These are phyloP conservation scores for Alternaria rosae DNA, from an alignment of 2,329 filamentous ascomycete genomes.

Conservation along the genomic window DNA sequence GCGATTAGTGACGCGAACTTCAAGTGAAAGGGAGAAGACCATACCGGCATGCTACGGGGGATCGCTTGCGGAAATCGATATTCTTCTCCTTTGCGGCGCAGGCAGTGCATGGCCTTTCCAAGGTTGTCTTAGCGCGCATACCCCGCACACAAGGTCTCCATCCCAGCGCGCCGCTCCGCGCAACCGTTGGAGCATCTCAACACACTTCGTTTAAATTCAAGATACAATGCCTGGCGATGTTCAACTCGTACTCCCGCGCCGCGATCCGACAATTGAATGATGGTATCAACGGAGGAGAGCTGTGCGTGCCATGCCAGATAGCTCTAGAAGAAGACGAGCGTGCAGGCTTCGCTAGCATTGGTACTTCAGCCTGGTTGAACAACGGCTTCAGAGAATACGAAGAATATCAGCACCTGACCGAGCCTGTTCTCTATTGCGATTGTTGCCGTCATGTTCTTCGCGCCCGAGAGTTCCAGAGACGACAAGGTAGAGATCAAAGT, in stretches of 20 bases:
- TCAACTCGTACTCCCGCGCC: neutral
- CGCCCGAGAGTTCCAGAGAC: neutral
- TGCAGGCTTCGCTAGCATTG: slow-evolving; percentile 1
- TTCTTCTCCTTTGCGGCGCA: too few relatives aligned
- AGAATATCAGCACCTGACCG: neutral
- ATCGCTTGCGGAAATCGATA: too few relatives aligned
- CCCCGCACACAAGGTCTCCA: neutral
- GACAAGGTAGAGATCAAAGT: neutral
- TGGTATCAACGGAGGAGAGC: slow-evolving; percentile 1
- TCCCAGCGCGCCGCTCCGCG: neutral
- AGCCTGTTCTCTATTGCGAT: slow-evolving; percentile 7
- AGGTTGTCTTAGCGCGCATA: neutral
- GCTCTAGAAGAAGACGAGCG: slow-evolving; percentile 7
- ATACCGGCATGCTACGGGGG: too few relatives aligned
- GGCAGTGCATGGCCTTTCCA: neutral
- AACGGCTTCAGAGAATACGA: neutral
- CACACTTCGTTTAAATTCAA: neutral
- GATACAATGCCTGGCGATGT: neutral
- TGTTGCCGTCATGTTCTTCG: slow-evolving; percentile 4
- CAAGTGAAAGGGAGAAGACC: too few relatives aligned
- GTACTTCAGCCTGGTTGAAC: neutral
- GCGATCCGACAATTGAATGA: neutral
- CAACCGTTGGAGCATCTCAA: too few relatives aligned
- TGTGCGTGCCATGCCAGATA: slow-evolving; percentile 8
- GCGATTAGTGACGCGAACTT: neutral